phyloP scores from a whole-genome alignment of 495 filamentous ascomycete genomes.

The Jackrogersella multiformis region DNA sequence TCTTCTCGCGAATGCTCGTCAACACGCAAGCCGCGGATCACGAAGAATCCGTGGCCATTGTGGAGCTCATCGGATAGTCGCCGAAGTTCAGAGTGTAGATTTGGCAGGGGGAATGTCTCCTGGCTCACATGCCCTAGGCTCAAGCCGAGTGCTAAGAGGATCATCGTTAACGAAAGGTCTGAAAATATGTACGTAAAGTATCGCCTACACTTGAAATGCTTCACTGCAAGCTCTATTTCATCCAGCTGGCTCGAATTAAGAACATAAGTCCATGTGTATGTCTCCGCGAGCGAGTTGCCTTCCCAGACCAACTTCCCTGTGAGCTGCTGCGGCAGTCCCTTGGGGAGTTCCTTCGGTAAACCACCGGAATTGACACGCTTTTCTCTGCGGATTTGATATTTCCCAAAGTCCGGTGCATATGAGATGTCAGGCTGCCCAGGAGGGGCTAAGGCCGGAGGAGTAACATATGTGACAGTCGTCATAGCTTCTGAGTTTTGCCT shows the following conservation, averaged over 20 bases:
- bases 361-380: constrained; percentile 49
- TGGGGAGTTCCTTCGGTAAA: constrained; percentile 54
- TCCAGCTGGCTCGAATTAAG: constrained; percentile 57
- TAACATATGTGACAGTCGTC: constrained; percentile 27
- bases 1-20: constrained; percentile 62
- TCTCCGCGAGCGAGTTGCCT: constrained; percentile 58
- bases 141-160: constrained; percentile 54
- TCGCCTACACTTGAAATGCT: constrained; percentile 63
- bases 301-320: constrained; percentile 66
- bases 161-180: background rate
- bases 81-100: constrained; percentile 56
- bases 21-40: constrained; percentile 65
- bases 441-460: constrained; percentile 22
- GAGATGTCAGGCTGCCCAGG: constrained; percentile 60
- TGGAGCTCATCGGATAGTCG: constrained; percentile 63
- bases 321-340: constrained; percentile 60
- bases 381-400: constrained; percentile 60
- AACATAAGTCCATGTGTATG: constrained; percentile 61
- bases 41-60: constrained; percentile 66
- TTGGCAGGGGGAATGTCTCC: constrained; percentile 66
- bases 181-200: no score
- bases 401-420: constrained; percentile 64
- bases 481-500: constrained; percentile 43
- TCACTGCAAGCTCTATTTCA: constrained; percentile 65
- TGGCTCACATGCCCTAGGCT: constrained; percentile 59